Evolutionary conservation across 31 red algal genomes (phyloP).

Genomic region (Porphyra umbilicalis): DNA sequence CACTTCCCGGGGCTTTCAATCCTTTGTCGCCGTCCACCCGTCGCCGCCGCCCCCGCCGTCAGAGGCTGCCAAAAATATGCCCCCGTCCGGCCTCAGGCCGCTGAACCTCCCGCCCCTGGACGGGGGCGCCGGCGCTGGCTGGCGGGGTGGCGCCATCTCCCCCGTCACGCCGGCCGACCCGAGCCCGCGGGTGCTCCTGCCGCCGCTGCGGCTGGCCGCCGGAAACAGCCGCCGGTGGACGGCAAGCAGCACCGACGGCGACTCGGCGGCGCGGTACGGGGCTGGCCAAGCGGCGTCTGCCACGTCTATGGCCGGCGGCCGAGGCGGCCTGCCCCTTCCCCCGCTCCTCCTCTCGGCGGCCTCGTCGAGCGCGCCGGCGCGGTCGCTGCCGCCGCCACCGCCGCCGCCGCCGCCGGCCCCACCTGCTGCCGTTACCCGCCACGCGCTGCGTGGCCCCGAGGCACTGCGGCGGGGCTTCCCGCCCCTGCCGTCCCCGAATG

Average conservation of each 20-base stretch:
- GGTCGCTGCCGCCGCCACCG: neutral
- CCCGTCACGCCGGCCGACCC: neutral
- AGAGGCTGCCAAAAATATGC: too few species aligned
- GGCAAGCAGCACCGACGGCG: neutral
- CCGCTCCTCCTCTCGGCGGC: neutral
- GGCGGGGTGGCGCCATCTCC: neutral
- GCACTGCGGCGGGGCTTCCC: too few species aligned
- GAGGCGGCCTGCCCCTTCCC: neutral
- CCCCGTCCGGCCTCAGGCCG: too few species aligned
- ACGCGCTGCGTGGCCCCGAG: too few species aligned
- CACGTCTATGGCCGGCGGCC: neutral
- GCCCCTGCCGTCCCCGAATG: neutral
- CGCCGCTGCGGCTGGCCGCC: neutral
- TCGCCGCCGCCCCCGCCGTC: too few species aligned
- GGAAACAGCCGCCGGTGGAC: neutral
- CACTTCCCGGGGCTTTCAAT: too few species aligned
- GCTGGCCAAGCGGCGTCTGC: too few species aligned
- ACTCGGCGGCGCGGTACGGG: too few species aligned
- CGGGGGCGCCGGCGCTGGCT: too few species aligned
- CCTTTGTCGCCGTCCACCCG: too few species aligned
- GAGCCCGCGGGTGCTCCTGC: neutral
- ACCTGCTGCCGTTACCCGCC: neutral
- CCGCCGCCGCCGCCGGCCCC: too few species aligned
- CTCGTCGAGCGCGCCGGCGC: neutral
- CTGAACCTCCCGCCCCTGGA: too few species aligned